Evolutionary conservation across 345 rosid genomes (phyloP).

Genomic region (Limnanthes douglasii): DNA sequence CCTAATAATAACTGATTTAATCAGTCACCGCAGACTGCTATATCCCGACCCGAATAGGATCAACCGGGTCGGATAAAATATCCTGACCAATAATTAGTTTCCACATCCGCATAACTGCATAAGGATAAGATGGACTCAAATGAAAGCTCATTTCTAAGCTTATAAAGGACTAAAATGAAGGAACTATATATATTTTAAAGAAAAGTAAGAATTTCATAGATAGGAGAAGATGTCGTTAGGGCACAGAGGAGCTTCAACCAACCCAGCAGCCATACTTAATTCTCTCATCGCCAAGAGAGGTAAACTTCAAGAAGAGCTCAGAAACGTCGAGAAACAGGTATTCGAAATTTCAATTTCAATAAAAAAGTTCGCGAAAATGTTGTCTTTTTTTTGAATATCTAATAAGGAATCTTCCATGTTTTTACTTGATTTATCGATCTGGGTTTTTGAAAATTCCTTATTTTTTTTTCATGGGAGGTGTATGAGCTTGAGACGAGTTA

Average conservation of each 20-base stretch:
- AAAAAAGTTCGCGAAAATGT: not conserved
- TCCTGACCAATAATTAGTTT: no score
- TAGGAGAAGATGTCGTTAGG: not conserved
- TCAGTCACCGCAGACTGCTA: no score
- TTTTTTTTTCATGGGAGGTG: not conserved
- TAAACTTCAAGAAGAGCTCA: not conserved
- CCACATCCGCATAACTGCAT: no score
- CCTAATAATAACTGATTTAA: no score
- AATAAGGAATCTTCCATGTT: not conserved
- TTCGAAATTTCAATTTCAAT: not conserved
- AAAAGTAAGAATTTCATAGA: no score
- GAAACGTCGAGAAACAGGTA: not conserved
- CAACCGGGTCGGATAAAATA: no score
- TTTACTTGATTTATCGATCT: not conserved
- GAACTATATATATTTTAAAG: no score
- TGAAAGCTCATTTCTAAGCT: no score
- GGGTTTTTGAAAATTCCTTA: not conserved
- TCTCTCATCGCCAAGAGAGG: not conserved
- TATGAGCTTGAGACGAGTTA: not conserved
- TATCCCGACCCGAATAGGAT: no score
- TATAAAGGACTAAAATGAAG: no score
- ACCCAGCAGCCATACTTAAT: not conserved
- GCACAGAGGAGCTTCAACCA: not conserved
- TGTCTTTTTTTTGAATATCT: not conserved
- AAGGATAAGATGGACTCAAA: no score